Base-by-base conservation (phyloP, 352 stramenopile species). In the Globisporangium nodosum region DNA sequence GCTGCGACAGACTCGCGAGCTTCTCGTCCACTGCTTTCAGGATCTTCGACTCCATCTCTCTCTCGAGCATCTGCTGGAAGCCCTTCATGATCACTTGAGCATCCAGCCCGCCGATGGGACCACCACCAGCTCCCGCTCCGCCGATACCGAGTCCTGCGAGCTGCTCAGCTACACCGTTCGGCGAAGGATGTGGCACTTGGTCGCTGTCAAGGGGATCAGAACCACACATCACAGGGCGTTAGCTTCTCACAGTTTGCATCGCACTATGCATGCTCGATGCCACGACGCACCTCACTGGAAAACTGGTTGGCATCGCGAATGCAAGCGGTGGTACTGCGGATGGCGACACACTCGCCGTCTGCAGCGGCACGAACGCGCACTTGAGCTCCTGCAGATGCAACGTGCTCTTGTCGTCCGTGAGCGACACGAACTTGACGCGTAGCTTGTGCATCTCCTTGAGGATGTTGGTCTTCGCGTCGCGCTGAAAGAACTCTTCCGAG, bases 381-480 rank as follows among this genome's bases (percentile, higher is more conserved):
- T 58, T 70, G 33, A 90, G 63, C 13, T 63, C 45, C 5, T 71
- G 63, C 45, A 92, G 49, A 3, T 68, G 42, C 27, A 89, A 42
- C 27, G 52, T 54, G 40, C 30, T 66, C 48, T 92, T 92, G 46
- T 88, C 70, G 0, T 74, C 78, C 2, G 69, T 76, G 5, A 92
- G 63, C 2, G 80, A 90, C 49, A 90, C 76, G 53, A 92, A 92
- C 58, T 88, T 89, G 65, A 90, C 57, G 15, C 71, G 71, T 20
- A 92, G 49, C 12, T 33, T 61, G 16, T 78, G 65, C 39, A 80
- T 63, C 50, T 64, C 69, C 53, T 86, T 81, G 51, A 92, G 73
- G n/a, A 90, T 68, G 33, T 78, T 65, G 45, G 74, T 72, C 56
- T 86, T 67, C 15, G 48, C 50, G 12, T 71, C 61, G n/a, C 51